Conservation (phyloP, 352 stramenopile genomes). For the Pythium coloratum region DNA sequence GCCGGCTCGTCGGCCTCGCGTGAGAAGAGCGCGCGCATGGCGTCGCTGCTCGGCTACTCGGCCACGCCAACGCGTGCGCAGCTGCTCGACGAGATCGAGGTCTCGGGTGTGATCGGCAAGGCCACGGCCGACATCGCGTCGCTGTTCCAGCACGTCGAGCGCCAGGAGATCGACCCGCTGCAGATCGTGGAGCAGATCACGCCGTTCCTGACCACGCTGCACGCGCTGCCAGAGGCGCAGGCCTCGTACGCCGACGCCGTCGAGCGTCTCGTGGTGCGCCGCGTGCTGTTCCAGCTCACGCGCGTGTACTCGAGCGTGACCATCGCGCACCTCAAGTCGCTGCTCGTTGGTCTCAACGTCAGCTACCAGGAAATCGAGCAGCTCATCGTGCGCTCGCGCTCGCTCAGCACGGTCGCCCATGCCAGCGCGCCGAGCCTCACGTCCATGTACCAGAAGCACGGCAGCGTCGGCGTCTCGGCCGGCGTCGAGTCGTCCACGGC, state of each 20-base stretch:
- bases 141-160: slow-evolving; percentile 72
- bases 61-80: slow-evolving; percentile 88
- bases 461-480: slow-evolving; percentile 27
- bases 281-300: slow-evolving; percentile 84
- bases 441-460: slow-evolving; percentile 61
- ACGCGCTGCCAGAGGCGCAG: slow-evolving; percentile 23
- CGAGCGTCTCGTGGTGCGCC: slow-evolving; percentile 70
- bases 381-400: slow-evolving; percentile 82
- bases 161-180: slow-evolving; percentile 70
- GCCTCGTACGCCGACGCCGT: slow-evolving; percentile 57
- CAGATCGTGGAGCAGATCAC: slow-evolving; percentile 75
- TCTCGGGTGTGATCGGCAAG: slow-evolving; percentile 63
- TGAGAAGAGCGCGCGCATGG: slow-evolving; percentile 95
- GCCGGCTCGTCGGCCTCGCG: slow-evolving; percentile 56
- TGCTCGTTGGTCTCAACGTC: slow-evolving; percentile 81
- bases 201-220: slow-evolving; percentile 51
- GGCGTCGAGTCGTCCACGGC: slow-evolving; percentile 56
- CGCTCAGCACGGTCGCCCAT: slow-evolving; percentile 60
- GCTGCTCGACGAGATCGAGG: slow-evolving; percentile 89
- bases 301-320: slow-evolving; percentile 88
- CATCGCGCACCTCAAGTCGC: slow-evolving; percentile 79
- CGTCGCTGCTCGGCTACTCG: slow-evolving; percentile 90
- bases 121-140: slow-evolving; percentile 54
- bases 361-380: slow-evolving; percentile 85
- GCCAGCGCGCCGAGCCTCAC: slow-evolving; percentile 63